Conservation (phyloP, 768 basidiomycete genomes). For the Rhizopogon vinicolor region DNA sequence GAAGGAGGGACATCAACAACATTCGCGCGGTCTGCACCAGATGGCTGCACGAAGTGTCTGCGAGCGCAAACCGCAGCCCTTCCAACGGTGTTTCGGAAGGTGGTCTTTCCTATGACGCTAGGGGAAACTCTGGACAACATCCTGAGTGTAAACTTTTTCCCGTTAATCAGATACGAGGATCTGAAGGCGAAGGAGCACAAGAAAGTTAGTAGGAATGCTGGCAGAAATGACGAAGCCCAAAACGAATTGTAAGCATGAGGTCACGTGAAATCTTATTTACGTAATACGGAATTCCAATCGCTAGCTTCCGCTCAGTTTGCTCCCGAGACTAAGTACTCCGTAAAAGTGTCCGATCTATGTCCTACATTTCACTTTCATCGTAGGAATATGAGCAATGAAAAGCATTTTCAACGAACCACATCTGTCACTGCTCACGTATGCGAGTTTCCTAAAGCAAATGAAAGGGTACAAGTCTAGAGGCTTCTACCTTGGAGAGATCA, state of each 20-base stretch:
- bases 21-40: conserved; percentile 76
- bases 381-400: too few relatives aligned
- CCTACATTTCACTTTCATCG: too few relatives aligned
- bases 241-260: neutral
- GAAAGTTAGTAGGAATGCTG: neutral
- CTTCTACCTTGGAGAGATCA: too few relatives aligned
- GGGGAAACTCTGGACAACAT: conserved; percentile 60
- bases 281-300: neutral
- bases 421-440: too few relatives aligned
- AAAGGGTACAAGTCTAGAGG: too few relatives aligned
- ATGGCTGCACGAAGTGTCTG: conserved; percentile 75
- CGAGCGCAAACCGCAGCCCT: conserved; percentile 24
- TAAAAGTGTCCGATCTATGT: too few relatives aligned
- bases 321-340: too few relatives aligned
- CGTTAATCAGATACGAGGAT: conserved; percentile 1
- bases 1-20: conserved; percentile 77
- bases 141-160: conserved; percentile 1
- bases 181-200: conserved; percentile 9
- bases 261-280: neutral
- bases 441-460: too few relatives aligned
- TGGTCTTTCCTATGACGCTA: conserved; percentile 24
- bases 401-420: too few relatives aligned
- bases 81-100: conserved; percentile 19
- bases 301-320: too few relatives aligned
- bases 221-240: conserved; percentile 1